Conservation (phyloP, 116 monocot species). For the Phalaenopsis hybrid region DNA sequence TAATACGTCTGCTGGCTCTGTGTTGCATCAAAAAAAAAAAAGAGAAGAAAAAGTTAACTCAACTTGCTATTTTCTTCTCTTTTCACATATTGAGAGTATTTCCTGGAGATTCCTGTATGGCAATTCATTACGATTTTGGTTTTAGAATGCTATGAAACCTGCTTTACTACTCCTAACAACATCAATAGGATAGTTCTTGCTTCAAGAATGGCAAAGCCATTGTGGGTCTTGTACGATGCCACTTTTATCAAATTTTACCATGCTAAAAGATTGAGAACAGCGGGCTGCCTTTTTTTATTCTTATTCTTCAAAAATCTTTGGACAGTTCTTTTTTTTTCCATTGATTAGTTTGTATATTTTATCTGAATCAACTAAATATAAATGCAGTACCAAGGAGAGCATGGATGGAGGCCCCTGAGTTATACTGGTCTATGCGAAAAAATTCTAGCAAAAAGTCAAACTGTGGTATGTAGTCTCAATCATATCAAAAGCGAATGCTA, state of each 20-base stretch:
- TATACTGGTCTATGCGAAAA: conserved; percentile 95
- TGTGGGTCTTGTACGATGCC: neutral
- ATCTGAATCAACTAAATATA: neutral
- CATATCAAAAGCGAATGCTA: neutral
- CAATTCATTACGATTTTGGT: neutral
- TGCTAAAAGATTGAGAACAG: neutral
- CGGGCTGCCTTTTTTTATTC: conserved; percentile 8
- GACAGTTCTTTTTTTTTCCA: neutral
- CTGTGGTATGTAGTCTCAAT: conserved; percentile 62
- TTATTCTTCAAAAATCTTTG: neutral
- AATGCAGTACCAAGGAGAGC: conserved; percentile 94
- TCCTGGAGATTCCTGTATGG: too few species aligned
- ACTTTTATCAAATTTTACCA: neutral
- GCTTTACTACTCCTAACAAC: neutral
- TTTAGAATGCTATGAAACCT: neutral
- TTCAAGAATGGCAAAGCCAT: neutral
- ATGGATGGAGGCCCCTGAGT: conserved; percentile 85
- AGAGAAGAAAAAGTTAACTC: too few species aligned
- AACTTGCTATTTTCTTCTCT: too few species aligned
- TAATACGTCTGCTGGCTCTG: too few species aligned
- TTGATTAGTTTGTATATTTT: neutral
- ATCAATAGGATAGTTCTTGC: neutral
- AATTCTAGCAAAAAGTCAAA: conserved; percentile 91
- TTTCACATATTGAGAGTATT: too few species aligned
- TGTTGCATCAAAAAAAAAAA: too few species aligned